Base-by-base conservation (phyloP, 2,329 filamentous ascomycete species). In the Paraphoma sp. region DNA sequence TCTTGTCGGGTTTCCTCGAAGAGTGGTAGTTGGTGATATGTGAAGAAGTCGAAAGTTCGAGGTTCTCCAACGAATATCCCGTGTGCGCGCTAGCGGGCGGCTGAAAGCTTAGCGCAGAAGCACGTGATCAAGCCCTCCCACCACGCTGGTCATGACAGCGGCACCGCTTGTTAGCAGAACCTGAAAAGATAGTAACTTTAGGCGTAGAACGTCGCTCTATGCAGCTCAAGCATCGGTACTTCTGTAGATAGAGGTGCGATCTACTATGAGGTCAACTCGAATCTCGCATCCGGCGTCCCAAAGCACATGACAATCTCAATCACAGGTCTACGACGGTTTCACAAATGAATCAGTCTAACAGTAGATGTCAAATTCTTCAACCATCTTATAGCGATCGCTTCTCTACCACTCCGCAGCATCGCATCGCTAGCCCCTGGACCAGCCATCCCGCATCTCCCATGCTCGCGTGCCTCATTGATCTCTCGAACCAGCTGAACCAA, bases 1-100 rank as follows among this genome's bases (percentile, higher is more conserved):
- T 62, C 60, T 62, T 76, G 76, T 77, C 77, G 76, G 74, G 64
- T 76, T 76, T 79, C 77, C 77, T 79, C 75, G 76, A 79, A 79
- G 77, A 79, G 72, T 64, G 49, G 60, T 59, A 57, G 45, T 59
- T 63, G 58, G 58, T 64, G 61, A 63, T 68, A 62, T 47, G 40
- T 28, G 51, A 57, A 49, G 53, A 42, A 40, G 57, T 53, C 51
- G 53, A 60, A 64, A 55, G 54, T 59, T 64, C 49, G 52, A 59
- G 54, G 59, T 57, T 57, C 56, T 48, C 54, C 51, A 51, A 55
- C 51, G 63, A 63, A 63, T 23, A 57, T 59, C 60, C 51, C 47
- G 55, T 45, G 57, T 56, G 57, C 51, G 53, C 55, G 54, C 42
- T 53, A 28, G 60, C 56, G 60, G 40, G 36, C 55, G 60, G 57